Evolutionary conservation across 2,329 filamentous ascomycete species (phyloP).

Genomic region (Xylariomycetidae sp.): DNA sequence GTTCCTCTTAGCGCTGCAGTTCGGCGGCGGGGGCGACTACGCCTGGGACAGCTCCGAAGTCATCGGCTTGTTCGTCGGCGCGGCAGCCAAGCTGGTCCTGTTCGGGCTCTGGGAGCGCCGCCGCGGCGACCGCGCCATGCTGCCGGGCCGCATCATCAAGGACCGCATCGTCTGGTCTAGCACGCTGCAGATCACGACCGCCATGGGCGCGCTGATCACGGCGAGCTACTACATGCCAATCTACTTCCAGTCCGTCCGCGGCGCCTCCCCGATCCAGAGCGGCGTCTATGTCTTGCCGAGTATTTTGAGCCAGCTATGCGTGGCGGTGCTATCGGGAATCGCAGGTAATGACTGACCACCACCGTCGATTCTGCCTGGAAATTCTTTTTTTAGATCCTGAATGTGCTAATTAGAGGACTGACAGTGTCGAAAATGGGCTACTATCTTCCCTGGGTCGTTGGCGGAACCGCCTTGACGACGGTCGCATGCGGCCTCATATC

Average conservation of each 20-base stretch:
- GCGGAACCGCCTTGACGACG: slow-evolving; percentile 17
- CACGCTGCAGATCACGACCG: slow-evolving; percentile 36
- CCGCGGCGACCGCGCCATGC: slow-evolving; percentile 43
- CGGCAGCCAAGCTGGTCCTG: slow-evolving; percentile 24
- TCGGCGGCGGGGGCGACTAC: slow-evolving; percentile 34
- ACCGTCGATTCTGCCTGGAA: too few species aligned
- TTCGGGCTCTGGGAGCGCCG: slow-evolving; percentile 39
- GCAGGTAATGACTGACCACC: slow-evolving; percentile 10
- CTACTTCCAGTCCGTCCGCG: slow-evolving; percentile 28
- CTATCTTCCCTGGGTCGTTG: slow-evolving; percentile 22
- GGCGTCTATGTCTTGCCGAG: slow-evolving; percentile 28
- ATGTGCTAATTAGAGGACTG: too few species aligned
- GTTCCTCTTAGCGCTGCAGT: slow-evolving; percentile 42
- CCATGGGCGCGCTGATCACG: slow-evolving; percentile 40
- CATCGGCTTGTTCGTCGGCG: slow-evolving; percentile 37
- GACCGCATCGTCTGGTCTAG: slow-evolving; percentile 39
- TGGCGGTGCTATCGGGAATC: slow-evolving; percentile 45
- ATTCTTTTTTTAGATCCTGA: too few species aligned
- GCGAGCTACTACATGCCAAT: slow-evolving; percentile 24
- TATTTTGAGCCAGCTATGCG: slow-evolving; percentile 40
- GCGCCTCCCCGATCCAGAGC: slow-evolving; percentile 24
- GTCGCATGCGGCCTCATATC: slow-evolving; percentile 23
- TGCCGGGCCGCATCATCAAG: slow-evolving; percentile 40
- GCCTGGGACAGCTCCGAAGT: slow-evolving; percentile 34
- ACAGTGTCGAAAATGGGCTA: slow-evolving; percentile 24